Base-by-base conservation (phyloP, 2,329 filamentous ascomycete genomes). In the Trichoderma sp. region DNA sequence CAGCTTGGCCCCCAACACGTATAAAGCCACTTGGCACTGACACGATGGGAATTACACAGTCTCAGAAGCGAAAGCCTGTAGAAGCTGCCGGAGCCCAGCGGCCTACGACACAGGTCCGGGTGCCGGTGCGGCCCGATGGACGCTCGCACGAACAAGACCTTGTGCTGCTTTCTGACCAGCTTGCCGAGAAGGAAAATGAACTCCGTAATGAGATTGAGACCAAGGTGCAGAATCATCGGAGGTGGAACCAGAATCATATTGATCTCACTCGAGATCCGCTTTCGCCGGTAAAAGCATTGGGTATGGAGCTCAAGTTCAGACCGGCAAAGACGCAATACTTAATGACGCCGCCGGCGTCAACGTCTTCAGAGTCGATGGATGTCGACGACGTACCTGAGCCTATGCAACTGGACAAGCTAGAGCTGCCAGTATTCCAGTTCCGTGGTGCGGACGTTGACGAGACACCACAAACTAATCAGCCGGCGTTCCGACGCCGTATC, bases 201-300 rank as follows among this genome's bases (percentile, higher is more conserved):
- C 90, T 98, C 76, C 88, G 92, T 74, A 87, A 87, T 74, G 94
- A 97, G 78, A 93, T 98, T 80, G 93, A 97, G 81, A 90, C 90
- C 76, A 95, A 97, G 82, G 90, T 97, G 70, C 88, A 92, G 77
- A 95, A 96, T 82, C 95, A 98, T 83, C 90, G 92, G 76, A 91
- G 92, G 80, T 98, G 95, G 94, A 98, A 98, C 82, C 88, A 93
- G 77, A 92, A 93, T 78, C 94, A 93, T 84, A 89, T 97, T 77
- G 95, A 98, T 83, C 87, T 94, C 79, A 98, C 95, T 73, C 90
- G 91, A 83, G 91, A 91, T 75, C 94, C 95, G 65, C 88, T 98
- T 75, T 93, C 93, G 65, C 94, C 94, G 26, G 89, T 93, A 57
- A 86, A 89, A 77, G 91, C 93, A 72, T 86, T 88, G 75, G 85